phyloP scores from a whole-genome alignment of 2,329 filamentous ascomycete genomes.

The Pyrenophora seminiperda region DNA sequence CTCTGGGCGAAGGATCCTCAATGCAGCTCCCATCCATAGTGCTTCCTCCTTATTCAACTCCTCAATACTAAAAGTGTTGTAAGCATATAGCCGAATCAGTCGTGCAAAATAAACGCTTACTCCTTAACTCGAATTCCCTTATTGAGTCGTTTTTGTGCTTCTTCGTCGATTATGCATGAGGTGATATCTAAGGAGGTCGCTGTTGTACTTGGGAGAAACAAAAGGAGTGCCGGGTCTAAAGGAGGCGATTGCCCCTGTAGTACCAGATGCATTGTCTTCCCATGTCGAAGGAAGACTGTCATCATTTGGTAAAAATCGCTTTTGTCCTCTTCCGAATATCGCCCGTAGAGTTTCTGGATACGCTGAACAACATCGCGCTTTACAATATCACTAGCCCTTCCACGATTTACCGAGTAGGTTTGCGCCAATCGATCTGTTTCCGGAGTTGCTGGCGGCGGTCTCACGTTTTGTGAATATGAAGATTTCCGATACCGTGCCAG shows the following conservation, averaged over 20 bases:
- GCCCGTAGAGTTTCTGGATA: not conserved
- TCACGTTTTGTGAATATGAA: not conserved
- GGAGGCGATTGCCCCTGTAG: not conserved
- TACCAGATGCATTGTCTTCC: not conserved
- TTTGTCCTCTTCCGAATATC: not conserved
- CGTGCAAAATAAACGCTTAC: not conserved
- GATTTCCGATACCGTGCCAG: not conserved
- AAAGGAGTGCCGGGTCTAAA: not conserved
- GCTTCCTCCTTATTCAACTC: not conserved
- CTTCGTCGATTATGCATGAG: not conserved
- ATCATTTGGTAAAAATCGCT: not conserved
- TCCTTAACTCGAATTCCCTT: not conserved
- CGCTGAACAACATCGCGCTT: not conserved
- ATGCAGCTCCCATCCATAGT: not conserved
- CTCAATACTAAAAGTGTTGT: not conserved
- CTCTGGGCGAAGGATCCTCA: not conserved
- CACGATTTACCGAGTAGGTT: not conserved
- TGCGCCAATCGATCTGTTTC: not conserved
- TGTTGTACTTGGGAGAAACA: not conserved
- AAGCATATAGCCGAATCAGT: not conserved
- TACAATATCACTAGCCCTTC: not conserved
- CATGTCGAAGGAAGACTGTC: not conserved
- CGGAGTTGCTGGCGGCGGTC: not conserved
- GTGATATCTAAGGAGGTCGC: not conserved
- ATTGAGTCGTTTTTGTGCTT: not conserved